Evolutionary conservation across 208 protist species (phyloP).

Genomic region (Acanthamoeba triangularis): DNA sequence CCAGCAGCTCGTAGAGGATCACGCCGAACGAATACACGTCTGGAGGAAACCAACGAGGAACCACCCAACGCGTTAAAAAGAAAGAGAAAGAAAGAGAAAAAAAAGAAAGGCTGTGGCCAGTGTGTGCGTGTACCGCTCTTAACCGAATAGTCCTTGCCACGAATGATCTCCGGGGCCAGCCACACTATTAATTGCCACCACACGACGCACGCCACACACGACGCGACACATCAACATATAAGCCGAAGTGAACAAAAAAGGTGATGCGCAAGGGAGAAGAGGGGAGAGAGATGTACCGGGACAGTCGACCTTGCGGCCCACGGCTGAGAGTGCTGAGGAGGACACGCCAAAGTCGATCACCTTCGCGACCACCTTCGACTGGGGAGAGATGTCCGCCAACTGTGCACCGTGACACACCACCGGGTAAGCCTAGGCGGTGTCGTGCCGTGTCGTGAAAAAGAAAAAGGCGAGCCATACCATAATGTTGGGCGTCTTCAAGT

Average conservation of each 20-base stretch:
- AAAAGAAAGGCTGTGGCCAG: not conserved
- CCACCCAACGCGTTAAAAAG: no score
- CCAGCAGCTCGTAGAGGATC: slow-evolving; percentile 80
- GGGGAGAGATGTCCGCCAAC: slow-evolving; percentile 35
- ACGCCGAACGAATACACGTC: slow-evolving; percentile 84
- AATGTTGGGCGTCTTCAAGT: slow-evolving; percentile 86
- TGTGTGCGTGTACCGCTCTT: slow-evolving; percentile 48
- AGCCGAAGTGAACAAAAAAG: not conserved
- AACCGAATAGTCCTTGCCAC: slow-evolving; percentile 79
- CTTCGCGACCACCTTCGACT: slow-evolving; percentile 57
- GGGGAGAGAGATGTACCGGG: slow-evolving; percentile 35
- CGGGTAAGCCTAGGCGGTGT: not conserved
- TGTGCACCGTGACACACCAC: not conserved
- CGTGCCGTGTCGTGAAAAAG: no score
- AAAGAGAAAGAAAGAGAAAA: no score
- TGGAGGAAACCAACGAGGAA: no score
- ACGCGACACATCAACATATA: not conserved
- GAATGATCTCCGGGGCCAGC: slow-evolving; percentile 84
- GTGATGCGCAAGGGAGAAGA: no score
- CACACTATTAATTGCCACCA: slow-evolving; percentile 77
- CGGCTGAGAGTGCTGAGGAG: not conserved
- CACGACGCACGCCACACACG: not conserved
- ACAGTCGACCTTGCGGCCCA: slow-evolving; percentile 74
- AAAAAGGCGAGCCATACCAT: slow-evolving; percentile 46
- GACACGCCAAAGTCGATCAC: slow-evolving; percentile 73